Conservation (phyloP, 495 filamentous ascomycete genomes). For the Talaromyces stipitatus region DNA sequence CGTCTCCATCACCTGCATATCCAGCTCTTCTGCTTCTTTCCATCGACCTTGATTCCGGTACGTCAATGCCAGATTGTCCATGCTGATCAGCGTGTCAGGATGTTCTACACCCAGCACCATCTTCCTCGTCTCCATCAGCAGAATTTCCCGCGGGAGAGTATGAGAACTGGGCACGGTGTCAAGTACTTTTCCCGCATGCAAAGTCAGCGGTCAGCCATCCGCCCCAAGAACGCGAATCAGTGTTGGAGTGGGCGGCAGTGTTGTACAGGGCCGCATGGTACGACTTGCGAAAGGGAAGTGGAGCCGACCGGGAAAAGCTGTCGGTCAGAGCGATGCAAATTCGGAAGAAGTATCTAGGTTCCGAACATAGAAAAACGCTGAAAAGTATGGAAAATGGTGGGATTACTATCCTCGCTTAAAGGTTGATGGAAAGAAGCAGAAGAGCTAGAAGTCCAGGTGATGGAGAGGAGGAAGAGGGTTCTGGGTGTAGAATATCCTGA, state of each 20-base stretch:
- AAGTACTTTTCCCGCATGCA: conserved; percentile 20
- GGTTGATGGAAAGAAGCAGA: conserved; percentile 19
- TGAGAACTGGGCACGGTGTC: conserved; percentile 19
- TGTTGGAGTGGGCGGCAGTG: conserved; percentile 9
- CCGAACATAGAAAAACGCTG: conserved; percentile 18
- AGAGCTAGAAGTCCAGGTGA: too few relatives aligned
- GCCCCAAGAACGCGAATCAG: conserved; percentile 5
- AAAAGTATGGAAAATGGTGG: conserved; percentile 13
- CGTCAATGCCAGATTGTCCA: neutral
- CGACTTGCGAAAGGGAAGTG: conserved; percentile 1
- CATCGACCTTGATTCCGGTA: neutral
- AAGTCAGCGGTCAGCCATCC: conserved; percentile 8
- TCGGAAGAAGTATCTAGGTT: too few relatives aligned
- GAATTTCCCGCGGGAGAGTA: conserved; percentile 29
- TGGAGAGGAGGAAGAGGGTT: conserved; percentile 5
- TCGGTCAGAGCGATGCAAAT: neutral
- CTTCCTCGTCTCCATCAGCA: neutral
- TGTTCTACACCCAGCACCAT: conserved; percentile 11
- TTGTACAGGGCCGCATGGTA: conserved; percentile 8
- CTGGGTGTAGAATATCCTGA: conserved; percentile 10
- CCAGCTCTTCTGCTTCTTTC: conserved; percentile 10
- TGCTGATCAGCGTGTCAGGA: conserved; percentile 5
- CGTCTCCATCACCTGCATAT: conserved; percentile 14
- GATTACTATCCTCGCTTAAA: conserved; percentile 11
- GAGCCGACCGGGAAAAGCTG: neutral